Percentiles rank a stretch among this genome's conserved stretches.
Evolutionary conservation across 73 alveolate species (phyloP).

Genomic region (Stentor roeselii): DNA sequence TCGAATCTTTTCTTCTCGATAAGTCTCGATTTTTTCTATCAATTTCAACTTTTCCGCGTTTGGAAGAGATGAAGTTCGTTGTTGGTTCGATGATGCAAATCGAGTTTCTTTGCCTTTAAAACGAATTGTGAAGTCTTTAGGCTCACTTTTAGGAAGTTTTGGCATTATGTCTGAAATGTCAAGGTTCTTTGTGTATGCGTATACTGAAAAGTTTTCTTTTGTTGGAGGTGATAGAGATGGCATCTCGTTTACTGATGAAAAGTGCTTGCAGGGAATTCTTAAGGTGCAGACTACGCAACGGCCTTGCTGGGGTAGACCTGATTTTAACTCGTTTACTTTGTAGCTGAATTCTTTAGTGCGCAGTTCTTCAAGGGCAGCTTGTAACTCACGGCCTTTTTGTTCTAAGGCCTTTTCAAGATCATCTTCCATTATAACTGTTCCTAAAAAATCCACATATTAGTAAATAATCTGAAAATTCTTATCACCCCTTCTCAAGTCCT

Average conservation of each 20-base stretch:
- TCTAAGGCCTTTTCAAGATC: constrained; percentile 2
- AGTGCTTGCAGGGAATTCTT: constrained; percentile 16
- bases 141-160: not conserved
- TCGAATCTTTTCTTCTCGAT: constrained; percentile 10
- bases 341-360: not conserved
- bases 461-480: no score
- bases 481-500: no score
- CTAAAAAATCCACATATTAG: no score
- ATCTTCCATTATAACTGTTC: constrained; percentile 4
- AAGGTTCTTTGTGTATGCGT: not conserved
- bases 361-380: constrained; percentile 21
- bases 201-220: not conserved
- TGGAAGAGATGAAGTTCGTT: not conserved
- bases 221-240: not conserved
- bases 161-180: constrained; percentile 6
- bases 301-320: constrained; percentile 8
- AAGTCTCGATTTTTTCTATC: constrained; percentile 15
- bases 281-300: constrained; percentile 4
- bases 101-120: not conserved
- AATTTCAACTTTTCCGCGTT: not conserved
- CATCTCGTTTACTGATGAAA: not conserved
- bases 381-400: not conserved
- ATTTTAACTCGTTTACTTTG: not conserved
- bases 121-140: not conserved
- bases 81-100: not conserved